Conservation (phyloP, 768 basidiomycete genomes). For the Ramaria rubella region DNA sequence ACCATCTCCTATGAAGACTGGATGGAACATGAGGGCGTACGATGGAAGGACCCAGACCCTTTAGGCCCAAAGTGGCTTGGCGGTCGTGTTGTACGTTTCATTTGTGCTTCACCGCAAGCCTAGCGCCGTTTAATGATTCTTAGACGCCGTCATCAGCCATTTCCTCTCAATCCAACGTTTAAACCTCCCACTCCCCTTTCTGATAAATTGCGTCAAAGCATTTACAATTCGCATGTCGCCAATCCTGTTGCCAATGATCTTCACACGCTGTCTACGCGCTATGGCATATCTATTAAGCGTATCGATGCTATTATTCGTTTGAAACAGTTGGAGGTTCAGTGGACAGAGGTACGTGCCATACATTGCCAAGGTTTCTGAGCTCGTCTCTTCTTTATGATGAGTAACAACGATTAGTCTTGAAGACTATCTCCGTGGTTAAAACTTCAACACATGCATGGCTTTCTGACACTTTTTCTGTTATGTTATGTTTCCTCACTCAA, state of each 20-base stretch:
- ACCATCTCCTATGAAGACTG: conserved; percentile 1
- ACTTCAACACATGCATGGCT: conserved; percentile 33
- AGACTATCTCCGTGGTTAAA: conserved; percentile 75
- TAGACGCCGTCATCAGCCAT: conserved; percentile 49
- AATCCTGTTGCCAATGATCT: conserved; percentile 51
- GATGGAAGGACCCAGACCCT: not conserved
- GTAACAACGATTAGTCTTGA: conserved; percentile 93
- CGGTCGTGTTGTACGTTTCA: not conserved
- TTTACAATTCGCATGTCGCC: conserved; percentile 57
- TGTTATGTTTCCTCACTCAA: conserved; percentile 18
- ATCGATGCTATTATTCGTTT: conserved; percentile 78
- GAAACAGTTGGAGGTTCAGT: conserved; percentile 67
- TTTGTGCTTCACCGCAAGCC: not conserved
- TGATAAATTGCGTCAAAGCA: conserved; percentile 44
- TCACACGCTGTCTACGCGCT: conserved; percentile 52
- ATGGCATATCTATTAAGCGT: conserved; percentile 68
- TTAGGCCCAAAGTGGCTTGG: conserved; percentile 9
- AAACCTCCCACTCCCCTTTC: conserved; percentile 74
- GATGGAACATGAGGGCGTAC: not conserved
- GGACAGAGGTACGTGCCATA: conserved; percentile 56
- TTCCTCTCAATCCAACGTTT: conserved; percentile 81
- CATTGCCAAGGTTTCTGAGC: conserved; percentile 13
- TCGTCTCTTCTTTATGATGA: conserved; percentile 45
- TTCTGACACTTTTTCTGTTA: conserved; percentile 24
- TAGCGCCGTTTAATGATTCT: conserved; percentile 8